Percentiles rank a stretch among this genome's conserved stretches.
These are phyloP conservation scores for Solanum sparsipilum DNA, from an alignment of 257 asterid species.

Conservation along the genomic window DNA sequence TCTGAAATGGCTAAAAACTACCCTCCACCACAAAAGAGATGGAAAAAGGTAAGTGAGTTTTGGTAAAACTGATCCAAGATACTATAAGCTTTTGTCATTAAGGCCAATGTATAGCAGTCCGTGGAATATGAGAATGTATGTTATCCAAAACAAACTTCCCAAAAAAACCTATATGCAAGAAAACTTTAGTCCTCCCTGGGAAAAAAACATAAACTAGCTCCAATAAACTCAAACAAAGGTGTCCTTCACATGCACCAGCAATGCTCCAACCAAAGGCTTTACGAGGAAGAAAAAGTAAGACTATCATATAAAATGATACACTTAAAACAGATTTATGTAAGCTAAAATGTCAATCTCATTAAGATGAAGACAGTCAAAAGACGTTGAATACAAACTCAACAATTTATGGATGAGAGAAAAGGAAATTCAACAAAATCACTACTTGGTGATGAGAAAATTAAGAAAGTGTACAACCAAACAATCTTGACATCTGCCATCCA, in stretches of 20 bases:
- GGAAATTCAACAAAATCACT: neutral
- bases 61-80: neutral
- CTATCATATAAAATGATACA: neutral
- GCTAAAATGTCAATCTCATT: neutral
- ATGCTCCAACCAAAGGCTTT: neutral
- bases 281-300: neutral
- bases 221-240: neutral
- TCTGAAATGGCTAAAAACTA: neutral
- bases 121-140: neutral
- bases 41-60: neutral
- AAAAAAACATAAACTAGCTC: neutral
- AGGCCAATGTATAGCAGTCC: neutral
- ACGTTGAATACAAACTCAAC: neutral
- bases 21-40: neutral
- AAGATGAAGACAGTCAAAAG: neutral
- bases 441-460: neutral
- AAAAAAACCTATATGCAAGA: neutral
- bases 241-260: neutral
- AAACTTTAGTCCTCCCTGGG: neutral
- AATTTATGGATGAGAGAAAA: neutral
- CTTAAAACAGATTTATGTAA: neutral
- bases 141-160: neutral
- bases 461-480: neutral
- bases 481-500: neutral
- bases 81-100: neutral